phyloP scores from a whole-genome alignment of 768 basidiomycete genomes.

The Cystobasidium ongulense region DNA sequence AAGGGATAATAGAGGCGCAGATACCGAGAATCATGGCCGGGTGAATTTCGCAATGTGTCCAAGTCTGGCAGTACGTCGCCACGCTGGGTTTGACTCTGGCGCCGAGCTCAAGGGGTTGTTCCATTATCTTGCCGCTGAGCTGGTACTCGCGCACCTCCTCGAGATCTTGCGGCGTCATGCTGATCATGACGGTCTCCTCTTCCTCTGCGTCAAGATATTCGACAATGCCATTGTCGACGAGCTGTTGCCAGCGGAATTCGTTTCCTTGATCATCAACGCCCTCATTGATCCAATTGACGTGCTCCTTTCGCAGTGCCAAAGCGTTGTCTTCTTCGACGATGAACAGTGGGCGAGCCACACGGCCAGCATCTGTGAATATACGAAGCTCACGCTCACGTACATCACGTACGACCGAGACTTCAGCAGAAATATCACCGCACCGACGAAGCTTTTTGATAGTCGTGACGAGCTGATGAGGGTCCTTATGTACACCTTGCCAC shows the following conservation, averaged over 20 bases:
- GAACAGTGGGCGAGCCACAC: slow-evolving; percentile 92
- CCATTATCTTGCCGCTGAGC: slow-evolving; percentile 47
- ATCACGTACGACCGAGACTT: slow-evolving; percentile 95
- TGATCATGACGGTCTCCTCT: slow-evolving; percentile 99
- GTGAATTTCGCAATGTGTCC: slow-evolving; percentile 99
- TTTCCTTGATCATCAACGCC: slow-evolving; percentile 36
- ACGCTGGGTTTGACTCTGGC: slow-evolving; percentile 66
- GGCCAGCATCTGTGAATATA: slow-evolving; percentile 90
- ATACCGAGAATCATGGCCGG: slow-evolving; percentile 98
- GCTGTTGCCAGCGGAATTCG: slow-evolving; percentile 67
- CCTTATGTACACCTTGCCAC: slow-evolving; percentile 98
- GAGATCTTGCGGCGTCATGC: slow-evolving; percentile 93
- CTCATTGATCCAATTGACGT: slow-evolving; percentile 63
- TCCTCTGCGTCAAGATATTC: slow-evolving; percentile 96
- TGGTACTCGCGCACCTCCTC: slow-evolving; percentile 66
- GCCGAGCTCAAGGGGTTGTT: slow-evolving; percentile 62
- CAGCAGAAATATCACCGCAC: slow-evolving; percentile 88
- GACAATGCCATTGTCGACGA: slow-evolving; percentile 78
- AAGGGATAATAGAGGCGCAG: slow-evolving; percentile 97
- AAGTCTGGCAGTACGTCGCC: slow-evolving; percentile 73
- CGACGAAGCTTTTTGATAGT: slow-evolving; percentile 86
- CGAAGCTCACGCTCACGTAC: slow-evolving; percentile 91
- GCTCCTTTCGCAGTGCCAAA: slow-evolving; percentile 56
- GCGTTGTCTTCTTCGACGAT: slow-evolving; percentile 61
- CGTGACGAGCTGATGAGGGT: slow-evolving; percentile 81